These are phyloP conservation scores for Irineochytrium annulatum DNA, from an alignment of 192 early-diverging fungal species.

Conservation along the genomic window DNA sequence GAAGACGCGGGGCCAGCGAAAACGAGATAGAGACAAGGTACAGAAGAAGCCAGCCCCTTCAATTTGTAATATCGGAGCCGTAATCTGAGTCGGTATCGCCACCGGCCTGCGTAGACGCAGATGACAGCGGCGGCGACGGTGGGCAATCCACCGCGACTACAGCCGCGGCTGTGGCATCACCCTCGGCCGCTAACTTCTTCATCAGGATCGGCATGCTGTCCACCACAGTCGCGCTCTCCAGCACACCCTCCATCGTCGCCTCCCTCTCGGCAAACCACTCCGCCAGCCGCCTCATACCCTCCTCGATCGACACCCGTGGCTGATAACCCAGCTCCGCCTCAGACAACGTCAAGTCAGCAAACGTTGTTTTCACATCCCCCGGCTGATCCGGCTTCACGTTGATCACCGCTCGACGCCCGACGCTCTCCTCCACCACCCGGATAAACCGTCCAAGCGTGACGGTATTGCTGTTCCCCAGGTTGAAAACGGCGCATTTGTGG, in stretches of 20 bases:
- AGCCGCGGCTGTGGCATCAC: not conserved
- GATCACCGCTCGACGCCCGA: conserved; percentile 10
- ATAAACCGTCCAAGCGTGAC: conserved; percentile 11
- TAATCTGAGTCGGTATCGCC: conserved; percentile 6
- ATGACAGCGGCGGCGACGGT: not conserved
- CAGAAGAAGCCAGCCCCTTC: no score
- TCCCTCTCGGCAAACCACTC: conserved; percentile 3
- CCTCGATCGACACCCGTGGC: not conserved
- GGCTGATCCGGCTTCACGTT: conserved; percentile 9
- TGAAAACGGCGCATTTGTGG: conserved; percentile 10
- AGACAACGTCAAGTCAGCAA: conserved; percentile 12
- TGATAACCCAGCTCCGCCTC: conserved; percentile 6
- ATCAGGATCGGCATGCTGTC: not conserved
- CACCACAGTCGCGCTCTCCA: not conserved
- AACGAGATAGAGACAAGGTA: no score
- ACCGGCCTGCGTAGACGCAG: not conserved
- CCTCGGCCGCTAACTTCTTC: not conserved
- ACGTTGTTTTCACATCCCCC: conserved; percentile 11
- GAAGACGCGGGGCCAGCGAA: no score
- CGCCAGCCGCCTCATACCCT: conserved; percentile 10
- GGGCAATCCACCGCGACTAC: not conserved
- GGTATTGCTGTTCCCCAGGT: conserved; percentile 14
- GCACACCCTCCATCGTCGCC: not conserved
- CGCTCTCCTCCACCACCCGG: not conserved
- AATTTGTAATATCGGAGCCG: no score